Evolutionary conservation across 371 early-diverging fungal genomes (phyloP).

Genomic region (Syncephalis plumigaleata): DNA sequence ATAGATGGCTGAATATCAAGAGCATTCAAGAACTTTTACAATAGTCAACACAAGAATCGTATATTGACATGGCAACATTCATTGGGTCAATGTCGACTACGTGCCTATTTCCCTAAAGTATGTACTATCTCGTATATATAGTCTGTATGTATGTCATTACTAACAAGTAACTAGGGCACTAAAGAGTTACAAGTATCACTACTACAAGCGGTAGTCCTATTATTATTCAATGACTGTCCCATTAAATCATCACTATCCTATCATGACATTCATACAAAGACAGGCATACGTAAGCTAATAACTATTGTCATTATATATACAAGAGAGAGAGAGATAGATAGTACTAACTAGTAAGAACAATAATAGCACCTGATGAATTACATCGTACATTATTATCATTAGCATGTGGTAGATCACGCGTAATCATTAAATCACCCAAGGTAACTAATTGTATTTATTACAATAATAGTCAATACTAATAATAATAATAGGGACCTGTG

Average conservation of each 20-base stretch:
- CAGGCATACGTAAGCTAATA: conserved; percentile 35
- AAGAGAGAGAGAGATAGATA: not conserved
- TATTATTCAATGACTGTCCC: conserved; percentile 48
- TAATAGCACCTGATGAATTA: conserved; percentile 43
- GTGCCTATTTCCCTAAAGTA: conserved; percentile 37
- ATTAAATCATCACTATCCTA: conserved; percentile 24
- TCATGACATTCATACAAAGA: conserved; percentile 38
- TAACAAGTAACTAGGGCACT: conserved; percentile 17
- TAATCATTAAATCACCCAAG: conserved; percentile 43
- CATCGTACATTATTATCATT: conserved; percentile 65
- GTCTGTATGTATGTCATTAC: conserved; percentile 6
- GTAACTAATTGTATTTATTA: conserved; percentile 1
- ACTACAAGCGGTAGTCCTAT: conserved; percentile 52
- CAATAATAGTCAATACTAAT: too few species aligned
- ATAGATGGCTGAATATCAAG: conserved; percentile 41
- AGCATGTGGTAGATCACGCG: conserved; percentile 55
- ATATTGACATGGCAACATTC: conserved; percentile 70
- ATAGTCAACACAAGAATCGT: conserved; percentile 53
- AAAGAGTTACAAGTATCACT: conserved; percentile 59
- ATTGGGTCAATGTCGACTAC: conserved; percentile 54
- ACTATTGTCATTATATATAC: too few species aligned
- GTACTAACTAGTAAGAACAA: not conserved
- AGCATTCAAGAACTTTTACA: conserved; percentile 59
- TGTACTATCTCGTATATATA: too few species aligned
- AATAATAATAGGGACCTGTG: too few species aligned